Conservation (phyloP, 805 yeast species). For the Nakazawaea anatomiae region DNA sequence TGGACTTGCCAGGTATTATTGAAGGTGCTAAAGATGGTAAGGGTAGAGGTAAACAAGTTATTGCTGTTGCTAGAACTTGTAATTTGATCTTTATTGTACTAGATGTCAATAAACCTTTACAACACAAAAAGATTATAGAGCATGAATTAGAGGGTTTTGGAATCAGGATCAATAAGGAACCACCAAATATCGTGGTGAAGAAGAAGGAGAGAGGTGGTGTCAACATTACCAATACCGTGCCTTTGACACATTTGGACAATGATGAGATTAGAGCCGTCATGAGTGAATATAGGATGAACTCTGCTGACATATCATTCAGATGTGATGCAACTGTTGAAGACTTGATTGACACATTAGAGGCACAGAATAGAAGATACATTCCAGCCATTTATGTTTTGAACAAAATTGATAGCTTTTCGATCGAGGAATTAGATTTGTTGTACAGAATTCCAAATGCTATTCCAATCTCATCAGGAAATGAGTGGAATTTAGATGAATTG, state of each 20-base stretch:
- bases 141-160: conserved; percentile 97
- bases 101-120: conserved; percentile 94
- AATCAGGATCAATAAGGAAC: conserved; percentile 82
- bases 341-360: conserved; percentile 89
- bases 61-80: conserved; percentile 98
- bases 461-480: conserved; percentile 92
- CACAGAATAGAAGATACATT: conserved; percentile 83
- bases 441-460: conserved; percentile 95
- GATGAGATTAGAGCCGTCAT: conserved; percentile 96
- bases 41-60: conserved; percentile 94
- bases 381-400: conserved; percentile 94
- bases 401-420: conserved; percentile 91
- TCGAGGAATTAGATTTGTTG: conserved; percentile 86
- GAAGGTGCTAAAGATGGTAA: conserved; percentile 91
- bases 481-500: conserved; percentile 96
- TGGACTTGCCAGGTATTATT: conserved; percentile 85
- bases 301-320: conserved; percentile 94
- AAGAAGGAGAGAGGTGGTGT: conserved; percentile 96
- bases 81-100: conserved; percentile 87
- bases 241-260: conserved; percentile 82
- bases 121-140: conserved; percentile 91
- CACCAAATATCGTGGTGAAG: conserved; percentile 88
- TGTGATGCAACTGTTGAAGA: conserved; percentile 98
- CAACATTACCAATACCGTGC: conserved; percentile 88
- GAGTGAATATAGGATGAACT: conserved; percentile 90